Evolutionary conservation across 352 stramenopile species (phyloP).

Genomic region (Pythium aphanidermatum): DNA sequence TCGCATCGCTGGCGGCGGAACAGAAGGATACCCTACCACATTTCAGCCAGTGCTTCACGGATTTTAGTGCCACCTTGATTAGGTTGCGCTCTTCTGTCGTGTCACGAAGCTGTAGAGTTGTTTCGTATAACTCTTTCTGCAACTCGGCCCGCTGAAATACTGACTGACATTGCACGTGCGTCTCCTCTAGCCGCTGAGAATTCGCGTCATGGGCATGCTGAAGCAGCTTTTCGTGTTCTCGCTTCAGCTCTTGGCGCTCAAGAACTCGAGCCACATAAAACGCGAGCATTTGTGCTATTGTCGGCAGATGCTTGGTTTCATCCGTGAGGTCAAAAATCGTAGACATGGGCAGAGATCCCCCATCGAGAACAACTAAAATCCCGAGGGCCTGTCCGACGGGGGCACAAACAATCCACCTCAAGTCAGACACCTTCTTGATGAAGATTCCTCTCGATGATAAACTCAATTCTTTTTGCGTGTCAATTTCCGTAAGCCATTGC

Average conservation of each 20-base stretch:
- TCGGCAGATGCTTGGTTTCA: constrained; percentile 8
- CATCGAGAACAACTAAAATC: neutral
- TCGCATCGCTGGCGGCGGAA: neutral
- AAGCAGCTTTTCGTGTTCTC: neutral
- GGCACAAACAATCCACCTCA: neutral
- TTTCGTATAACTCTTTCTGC: constrained; percentile 5
- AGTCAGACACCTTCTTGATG: neutral
- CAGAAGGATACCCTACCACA: constrained; percentile 11
- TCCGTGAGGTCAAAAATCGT: constrained; percentile 6
- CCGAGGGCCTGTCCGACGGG: neutral
- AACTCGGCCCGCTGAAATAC: neutral
- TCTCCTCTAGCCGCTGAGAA: neutral
- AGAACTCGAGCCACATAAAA: neutral
- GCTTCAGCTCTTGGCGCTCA: neutral
- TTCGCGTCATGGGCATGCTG: neutral
- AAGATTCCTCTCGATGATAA: constrained; percentile 4
- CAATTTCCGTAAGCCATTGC: constrained; percentile 1
- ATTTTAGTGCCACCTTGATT: constrained; percentile 2
- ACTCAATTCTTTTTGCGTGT: neutral
- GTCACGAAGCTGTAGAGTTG: neutral
- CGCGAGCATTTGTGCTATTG: neutral
- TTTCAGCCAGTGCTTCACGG: constrained; percentile 4
- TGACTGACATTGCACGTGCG: neutral
- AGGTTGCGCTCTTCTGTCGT: constrained; percentile 1
- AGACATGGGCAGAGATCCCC: neutral